These are phyloP conservation scores for Phytophthora hibernalis DNA, from an alignment of 352 stramenopile genomes.

Conservation along the genomic window DNA sequence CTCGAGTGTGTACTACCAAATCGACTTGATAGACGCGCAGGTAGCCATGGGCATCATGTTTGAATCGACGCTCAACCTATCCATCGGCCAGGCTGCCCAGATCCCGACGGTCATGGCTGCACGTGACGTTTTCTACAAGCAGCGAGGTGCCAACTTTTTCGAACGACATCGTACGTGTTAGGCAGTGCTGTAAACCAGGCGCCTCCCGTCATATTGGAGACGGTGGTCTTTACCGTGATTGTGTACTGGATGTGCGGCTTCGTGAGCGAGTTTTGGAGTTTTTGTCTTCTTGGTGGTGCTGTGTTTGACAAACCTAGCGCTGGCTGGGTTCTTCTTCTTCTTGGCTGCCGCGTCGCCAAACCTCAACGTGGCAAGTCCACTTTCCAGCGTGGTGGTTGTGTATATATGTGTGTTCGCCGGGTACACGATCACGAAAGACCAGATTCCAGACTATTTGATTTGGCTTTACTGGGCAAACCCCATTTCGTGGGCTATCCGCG, in stretches of 20 bases:
- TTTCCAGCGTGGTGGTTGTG: slow-evolving; percentile 37
- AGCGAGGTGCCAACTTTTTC: slow-evolving; percentile 52
- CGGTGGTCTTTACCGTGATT: slow-evolving; percentile 66
- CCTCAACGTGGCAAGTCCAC: slow-evolving; percentile 37
- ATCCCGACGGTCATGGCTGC: slow-evolving; percentile 58
- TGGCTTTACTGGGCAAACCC: slow-evolving; percentile 41
- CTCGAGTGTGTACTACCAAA: slow-evolving; percentile 27
- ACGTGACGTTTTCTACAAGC: slow-evolving; percentile 57
- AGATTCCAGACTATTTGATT: slow-evolving; percentile 28
- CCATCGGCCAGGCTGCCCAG: slow-evolving; percentile 58
- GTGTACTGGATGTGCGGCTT: slow-evolving; percentile 77
- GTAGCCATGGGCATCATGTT: slow-evolving; percentile 64
- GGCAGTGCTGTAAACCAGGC: slow-evolving; percentile 23
- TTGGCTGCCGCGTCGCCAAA: slow-evolving; percentile 22
- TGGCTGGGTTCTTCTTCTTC: slow-evolving; percentile 37
- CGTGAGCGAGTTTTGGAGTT: not conserved
- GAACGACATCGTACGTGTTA: slow-evolving; percentile 60
- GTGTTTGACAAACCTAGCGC: slow-evolving; percentile 48
- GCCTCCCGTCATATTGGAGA: slow-evolving; percentile 49
- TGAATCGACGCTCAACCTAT: slow-evolving; percentile 63
- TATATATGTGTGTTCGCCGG: slow-evolving; percentile 42
- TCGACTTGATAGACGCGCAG: slow-evolving; percentile 25
- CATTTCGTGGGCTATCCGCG: slow-evolving; percentile 36
- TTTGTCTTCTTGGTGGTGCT: slow-evolving; percentile 49
- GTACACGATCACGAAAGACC: slow-evolving; percentile 33